phyloP scores from a whole-genome alignment of 805 yeast species.

The Teunomyces aglyptinius region DNA sequence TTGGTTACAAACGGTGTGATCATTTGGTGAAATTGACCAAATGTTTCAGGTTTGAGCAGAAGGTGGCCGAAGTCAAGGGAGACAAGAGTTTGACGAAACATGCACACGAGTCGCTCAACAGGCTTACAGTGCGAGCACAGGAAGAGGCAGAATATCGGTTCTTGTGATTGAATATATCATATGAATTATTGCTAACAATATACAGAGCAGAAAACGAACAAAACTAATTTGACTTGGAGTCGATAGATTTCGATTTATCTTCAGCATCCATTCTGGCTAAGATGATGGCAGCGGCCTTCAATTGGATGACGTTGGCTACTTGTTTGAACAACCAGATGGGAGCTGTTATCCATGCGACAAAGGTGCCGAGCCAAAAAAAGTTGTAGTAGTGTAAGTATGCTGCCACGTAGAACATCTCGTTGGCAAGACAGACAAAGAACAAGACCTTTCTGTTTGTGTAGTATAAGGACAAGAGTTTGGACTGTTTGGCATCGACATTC shows the following conservation, averaged over 20 bases:
- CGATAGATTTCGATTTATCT: slow-evolving; percentile 29
- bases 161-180: background rate
- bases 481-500: slow-evolving; percentile 66
- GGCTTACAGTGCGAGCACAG: slow-evolving; percentile 24
- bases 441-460: slow-evolving; percentile 82
- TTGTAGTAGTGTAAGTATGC: slow-evolving; percentile 74
- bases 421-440: slow-evolving; percentile 87
- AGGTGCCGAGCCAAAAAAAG: slow-evolving; percentile 58
- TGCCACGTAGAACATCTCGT: slow-evolving; percentile 91
- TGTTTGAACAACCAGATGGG: slow-evolving; percentile 94
- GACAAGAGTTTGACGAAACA: slow-evolving; percentile 32
- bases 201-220: background rate
- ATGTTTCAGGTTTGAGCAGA: slow-evolving; percentile 40
- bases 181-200: background rate
- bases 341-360: slow-evolving; percentile 56
- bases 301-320: slow-evolving; percentile 81
- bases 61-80: slow-evolving; percentile 30
- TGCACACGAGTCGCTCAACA: slow-evolving; percentile 25
- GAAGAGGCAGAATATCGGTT: slow-evolving; percentile 19
- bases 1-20: slow-evolving; percentile 40
- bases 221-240: background rate
- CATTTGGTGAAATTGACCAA: slow-evolving; percentile 38
- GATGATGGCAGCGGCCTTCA: slow-evolving; percentile 77
- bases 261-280: slow-evolving; percentile 77
- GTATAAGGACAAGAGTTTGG: slow-evolving; percentile 75